Evolutionary conservation across 768 basidiomycete species (phyloP).

Genomic region (Tulasnella sp.): DNA sequence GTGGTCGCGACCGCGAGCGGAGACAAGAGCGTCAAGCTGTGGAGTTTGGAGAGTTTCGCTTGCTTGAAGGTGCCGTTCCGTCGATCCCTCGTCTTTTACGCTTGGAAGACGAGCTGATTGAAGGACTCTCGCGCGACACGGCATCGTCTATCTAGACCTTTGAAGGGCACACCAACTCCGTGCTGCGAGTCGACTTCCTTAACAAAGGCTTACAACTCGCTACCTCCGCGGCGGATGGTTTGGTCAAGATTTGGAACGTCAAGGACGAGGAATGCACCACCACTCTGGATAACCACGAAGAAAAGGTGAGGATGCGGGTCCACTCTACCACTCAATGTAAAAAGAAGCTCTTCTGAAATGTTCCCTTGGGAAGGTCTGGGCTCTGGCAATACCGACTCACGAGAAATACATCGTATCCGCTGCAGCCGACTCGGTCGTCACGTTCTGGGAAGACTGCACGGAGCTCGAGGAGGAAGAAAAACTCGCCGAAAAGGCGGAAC

Average conservation of each 20-base stretch:
- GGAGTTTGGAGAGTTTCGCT: constrained; percentile 87
- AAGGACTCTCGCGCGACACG: no score
- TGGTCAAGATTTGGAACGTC: constrained; percentile 94
- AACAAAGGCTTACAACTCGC: constrained; percentile 75
- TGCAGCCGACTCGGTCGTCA: constrained; percentile 91
- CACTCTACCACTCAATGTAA: no score
- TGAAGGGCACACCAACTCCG: constrained; percentile 97
- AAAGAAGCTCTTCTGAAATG: background rate
- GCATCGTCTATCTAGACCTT: constrained; percentile 54
- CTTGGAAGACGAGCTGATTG: background rate
- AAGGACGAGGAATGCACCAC: constrained; percentile 74
- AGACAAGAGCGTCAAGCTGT: constrained; percentile 87
- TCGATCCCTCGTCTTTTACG: background rate
- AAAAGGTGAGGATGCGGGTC: constrained; percentile 57
- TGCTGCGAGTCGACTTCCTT: constrained; percentile 84
- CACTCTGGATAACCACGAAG: constrained; percentile 95
- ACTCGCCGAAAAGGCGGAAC: constrained; percentile 55
- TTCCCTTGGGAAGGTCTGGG: constrained; percentile 68
- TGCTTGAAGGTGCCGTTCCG: constrained; percentile 49
- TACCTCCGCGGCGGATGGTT: constrained; percentile 83
- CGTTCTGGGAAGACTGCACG: constrained; percentile 94
- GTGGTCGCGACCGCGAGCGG: constrained; percentile 89
- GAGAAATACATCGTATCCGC: constrained; percentile 82
- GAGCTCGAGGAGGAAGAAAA: constrained; percentile 69
- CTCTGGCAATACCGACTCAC: constrained; percentile 69